Base-by-base conservation (phyloP, 192 early-diverging fungal genomes). In the Cetraspora pellucida region DNA sequence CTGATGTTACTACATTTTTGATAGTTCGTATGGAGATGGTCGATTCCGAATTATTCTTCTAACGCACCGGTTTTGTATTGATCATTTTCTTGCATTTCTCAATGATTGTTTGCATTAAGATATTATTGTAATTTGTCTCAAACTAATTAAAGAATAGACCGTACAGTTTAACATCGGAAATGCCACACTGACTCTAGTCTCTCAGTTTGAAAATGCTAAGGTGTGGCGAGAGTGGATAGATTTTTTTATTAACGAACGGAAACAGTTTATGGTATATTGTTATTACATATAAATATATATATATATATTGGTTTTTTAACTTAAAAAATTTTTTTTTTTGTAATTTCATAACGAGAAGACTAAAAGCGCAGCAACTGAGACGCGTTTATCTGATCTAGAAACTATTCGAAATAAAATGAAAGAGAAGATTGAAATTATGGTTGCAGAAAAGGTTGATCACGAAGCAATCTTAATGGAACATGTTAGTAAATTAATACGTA, bases 181-280 rank as follows among this genome's bases (percentile, higher is more conserved):
- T 44, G n/a, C 43, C 10, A 43, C 63, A 44, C 21, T 65, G n/a
- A 0, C 17, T n/a, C 37, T 31, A n/a, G 30, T 65, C n/a, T 65
- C 63, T 3, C 31, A 31, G 10, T n/a, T 21, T 43, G 63, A 65
- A 21, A 65, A 28, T 65, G 5, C 21, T 44, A 65, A 65, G 10
- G n/a, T 65, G 28, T 65, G 28, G 28, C 63, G 43, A 37, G 63
- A 65, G 43, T 65, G 63, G 63, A 65, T 65, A 10, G 63, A 65
- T 65, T 65, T 44, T 65, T 65, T 65, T 43, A 65, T 65, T 65
- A 37, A 65, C 17, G 63, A 65, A 44, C 28, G 63, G n/a, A 31
- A 65, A 44, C 63, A 65, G 21, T n/a, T 44, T 43, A 44, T 65
- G 27, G 63, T 65, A 65, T 19, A 17, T 11, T 44, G 2, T 9